These are phyloP conservation scores for Fraxinus albicans DNA, from an alignment of 305 asterid species.

Conservation along the genomic window DNA sequence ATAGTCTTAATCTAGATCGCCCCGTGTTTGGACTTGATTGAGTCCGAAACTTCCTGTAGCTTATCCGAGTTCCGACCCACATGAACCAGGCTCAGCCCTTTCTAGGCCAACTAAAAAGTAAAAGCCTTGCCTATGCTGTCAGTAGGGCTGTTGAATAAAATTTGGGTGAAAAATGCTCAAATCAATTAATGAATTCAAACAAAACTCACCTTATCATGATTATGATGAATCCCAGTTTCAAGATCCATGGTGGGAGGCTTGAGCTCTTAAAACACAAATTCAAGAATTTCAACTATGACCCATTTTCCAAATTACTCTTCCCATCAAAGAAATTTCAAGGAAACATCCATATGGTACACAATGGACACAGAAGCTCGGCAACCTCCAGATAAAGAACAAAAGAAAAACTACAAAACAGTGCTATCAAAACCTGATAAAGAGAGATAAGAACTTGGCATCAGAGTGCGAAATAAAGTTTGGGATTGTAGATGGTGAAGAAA, in stretches of 20 bases:
- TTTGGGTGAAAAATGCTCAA: background rate
- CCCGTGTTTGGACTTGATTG: no score
- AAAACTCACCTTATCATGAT: slow-evolving; percentile 61
- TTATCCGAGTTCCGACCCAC: no score
- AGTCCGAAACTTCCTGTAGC: no score
- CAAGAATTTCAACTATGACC: slow-evolving; percentile 33
- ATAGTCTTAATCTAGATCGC: no score
- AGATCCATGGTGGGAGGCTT: slow-evolving; percentile 53
- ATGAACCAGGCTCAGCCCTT: no score
- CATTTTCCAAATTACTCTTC: slow-evolving; percentile 36
- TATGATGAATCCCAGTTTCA: slow-evolving; percentile 59
- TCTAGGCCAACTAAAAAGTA: no score
- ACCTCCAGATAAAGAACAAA: background rate
- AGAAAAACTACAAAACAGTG: background rate
- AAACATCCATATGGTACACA: slow-evolving; percentile 31
- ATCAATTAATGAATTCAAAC: background rate
- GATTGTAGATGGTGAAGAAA: no score
- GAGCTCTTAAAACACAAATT: slow-evolving; percentile 30
- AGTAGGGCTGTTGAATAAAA: no score
- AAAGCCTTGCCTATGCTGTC: no score
- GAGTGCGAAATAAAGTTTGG: background rate
- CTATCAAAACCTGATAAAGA: background rate
- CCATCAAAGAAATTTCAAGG: slow-evolving; percentile 40
- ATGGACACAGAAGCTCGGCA: background rate
- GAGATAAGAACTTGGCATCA: slow-evolving; percentile 23